Evolutionary conservation across 108 stramenopile genomes (phyloP).

Genomic region (Mediolabrus comicus): DNA sequence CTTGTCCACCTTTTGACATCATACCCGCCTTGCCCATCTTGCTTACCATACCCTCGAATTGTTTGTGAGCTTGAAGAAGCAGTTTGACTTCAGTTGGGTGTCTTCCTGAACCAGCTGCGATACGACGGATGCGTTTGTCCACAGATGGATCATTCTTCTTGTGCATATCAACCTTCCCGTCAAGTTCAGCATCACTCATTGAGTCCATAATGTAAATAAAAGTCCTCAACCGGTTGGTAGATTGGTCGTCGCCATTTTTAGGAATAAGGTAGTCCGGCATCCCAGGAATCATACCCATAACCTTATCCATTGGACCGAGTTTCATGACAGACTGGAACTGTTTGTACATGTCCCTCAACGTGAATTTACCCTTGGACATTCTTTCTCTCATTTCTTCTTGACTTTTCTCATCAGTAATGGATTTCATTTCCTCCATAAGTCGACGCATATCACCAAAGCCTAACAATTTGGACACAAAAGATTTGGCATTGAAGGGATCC

Average conservation of each 20-base stretch:
- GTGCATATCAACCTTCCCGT: constrained; percentile 86
- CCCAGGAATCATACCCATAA: constrained; percentile 97
- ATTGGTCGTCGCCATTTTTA: constrained; percentile 65
- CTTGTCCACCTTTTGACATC: constrained; percentile 79
- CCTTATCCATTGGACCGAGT: constrained; percentile 87
- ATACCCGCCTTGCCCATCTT: constrained; percentile 93
- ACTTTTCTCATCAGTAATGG: constrained; percentile 62
- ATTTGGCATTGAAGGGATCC: constrained; percentile 92
- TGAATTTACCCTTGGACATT: constrained; percentile 92
- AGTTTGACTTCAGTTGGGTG: constrained; percentile 86
- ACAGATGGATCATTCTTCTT: constrained; percentile 50
- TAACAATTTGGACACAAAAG: constrained; percentile 89
- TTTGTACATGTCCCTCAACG: constrained; percentile 94
- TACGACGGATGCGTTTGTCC: constrained; percentile 72
- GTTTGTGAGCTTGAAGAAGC: constrained; percentile 87
- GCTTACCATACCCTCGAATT: constrained; percentile 85
- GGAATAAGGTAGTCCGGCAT: constrained; percentile 85
- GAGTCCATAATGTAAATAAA: constrained; percentile 98
- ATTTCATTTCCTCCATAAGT: constrained; percentile 75
- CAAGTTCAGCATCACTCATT: constrained; percentile 95
- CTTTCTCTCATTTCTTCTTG: constrained; percentile 85
- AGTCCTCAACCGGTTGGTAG: constrained; percentile 68
- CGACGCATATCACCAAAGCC: constrained; percentile 89
- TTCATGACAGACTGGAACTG: constrained; percentile 91
- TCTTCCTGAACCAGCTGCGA: constrained; percentile 90